These are phyloP conservation scores for Aspergillus arachidicola DNA, from an alignment of 2,329 filamentous ascomycete genomes.

Conservation along the genomic window DNA sequence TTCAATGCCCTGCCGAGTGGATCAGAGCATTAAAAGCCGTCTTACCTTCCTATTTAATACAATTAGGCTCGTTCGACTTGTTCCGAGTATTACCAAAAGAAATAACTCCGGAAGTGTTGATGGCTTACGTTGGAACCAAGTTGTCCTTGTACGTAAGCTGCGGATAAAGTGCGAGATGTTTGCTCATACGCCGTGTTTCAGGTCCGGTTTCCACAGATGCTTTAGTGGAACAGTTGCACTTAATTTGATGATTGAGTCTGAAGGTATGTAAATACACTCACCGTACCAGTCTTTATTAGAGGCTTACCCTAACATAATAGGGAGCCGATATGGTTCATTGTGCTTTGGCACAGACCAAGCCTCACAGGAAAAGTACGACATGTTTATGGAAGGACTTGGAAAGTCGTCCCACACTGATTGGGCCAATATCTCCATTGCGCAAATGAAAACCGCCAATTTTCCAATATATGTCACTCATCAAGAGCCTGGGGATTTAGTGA, in stretches of 20 bases:
- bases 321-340: slow-evolving; percentile 24
- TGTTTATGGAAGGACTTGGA: slow-evolving; percentile 35
- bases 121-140: slow-evolving; percentile 41
- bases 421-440: slow-evolving; percentile 32
- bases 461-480: slow-evolving; percentile 40
- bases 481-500: slow-evolving; percentile 36
- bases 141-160: slow-evolving; percentile 29
- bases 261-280: slow-evolving; percentile 22
- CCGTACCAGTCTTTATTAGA: background rate
- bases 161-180: background rate
- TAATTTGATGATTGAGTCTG: slow-evolving; percentile 36
- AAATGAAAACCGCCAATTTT: slow-evolving; percentile 36
- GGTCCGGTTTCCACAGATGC: slow-evolving; percentile 41
- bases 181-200: slow-evolving; percentile 10
- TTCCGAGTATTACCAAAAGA: slow-evolving; percentile 39
- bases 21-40: slow-evolving; percentile 30
- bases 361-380: slow-evolving; percentile 37
- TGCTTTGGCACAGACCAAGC: slow-evolving; percentile 40
- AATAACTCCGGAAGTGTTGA: slow-evolving; percentile 39
- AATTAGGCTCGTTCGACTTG: slow-evolving; percentile 36
- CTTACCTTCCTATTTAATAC: slow-evolving; percentile 35
- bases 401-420: slow-evolving; percentile 40
- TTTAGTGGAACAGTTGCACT: slow-evolving; percentile 41
- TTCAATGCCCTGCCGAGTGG: slow-evolving; percentile 38
- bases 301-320: slow-evolving; percentile 9